These are phyloP conservation scores for Plantago coronopus DNA, from an alignment of 305 asterid species.

Conservation along the genomic window DNA sequence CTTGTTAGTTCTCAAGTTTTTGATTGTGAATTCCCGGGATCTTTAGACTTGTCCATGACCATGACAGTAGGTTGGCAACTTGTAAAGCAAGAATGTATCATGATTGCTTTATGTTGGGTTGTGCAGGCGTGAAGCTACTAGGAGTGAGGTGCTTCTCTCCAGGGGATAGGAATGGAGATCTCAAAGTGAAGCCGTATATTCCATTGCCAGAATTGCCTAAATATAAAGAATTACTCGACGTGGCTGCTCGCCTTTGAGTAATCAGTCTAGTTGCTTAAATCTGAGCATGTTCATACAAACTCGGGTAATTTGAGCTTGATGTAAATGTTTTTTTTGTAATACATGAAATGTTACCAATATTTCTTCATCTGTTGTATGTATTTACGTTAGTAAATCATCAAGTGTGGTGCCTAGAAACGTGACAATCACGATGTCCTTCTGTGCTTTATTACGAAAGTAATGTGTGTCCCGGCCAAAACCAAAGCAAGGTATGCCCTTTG, in stretches of 20 bases:
- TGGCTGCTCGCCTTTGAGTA: slow-evolving; percentile 49
- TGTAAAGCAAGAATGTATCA: slow-evolving; percentile 6
- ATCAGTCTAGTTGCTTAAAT: no score
- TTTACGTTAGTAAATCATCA: no score
- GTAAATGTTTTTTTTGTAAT: no score
- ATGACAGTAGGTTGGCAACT: not conserved
- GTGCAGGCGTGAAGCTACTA: slow-evolving; percentile 66
- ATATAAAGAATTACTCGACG: slow-evolving; percentile 45
- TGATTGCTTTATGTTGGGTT: slow-evolving; percentile 7
- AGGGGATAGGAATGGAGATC: slow-evolving; percentile 36
- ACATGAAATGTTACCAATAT: no score
- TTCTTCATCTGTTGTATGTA: no score
- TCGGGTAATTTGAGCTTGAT: no score
- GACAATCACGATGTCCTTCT: no score
- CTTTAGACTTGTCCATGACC: not conserved
- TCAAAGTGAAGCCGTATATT: slow-evolving; percentile 62
- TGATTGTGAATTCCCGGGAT: not conserved
- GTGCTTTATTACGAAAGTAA: no score
- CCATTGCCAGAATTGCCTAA: slow-evolving; percentile 25
- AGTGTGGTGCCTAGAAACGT: no score
- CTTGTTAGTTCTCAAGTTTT: not conserved
- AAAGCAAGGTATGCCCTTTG: no score
- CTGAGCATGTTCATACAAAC: no score
- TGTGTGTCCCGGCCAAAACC: no score
- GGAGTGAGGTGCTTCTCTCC: slow-evolving; percentile 77